phyloP scores from a whole-genome alignment of 1,284 basidiomycete genomes.

The Ceratobasidium sp. region DNA sequence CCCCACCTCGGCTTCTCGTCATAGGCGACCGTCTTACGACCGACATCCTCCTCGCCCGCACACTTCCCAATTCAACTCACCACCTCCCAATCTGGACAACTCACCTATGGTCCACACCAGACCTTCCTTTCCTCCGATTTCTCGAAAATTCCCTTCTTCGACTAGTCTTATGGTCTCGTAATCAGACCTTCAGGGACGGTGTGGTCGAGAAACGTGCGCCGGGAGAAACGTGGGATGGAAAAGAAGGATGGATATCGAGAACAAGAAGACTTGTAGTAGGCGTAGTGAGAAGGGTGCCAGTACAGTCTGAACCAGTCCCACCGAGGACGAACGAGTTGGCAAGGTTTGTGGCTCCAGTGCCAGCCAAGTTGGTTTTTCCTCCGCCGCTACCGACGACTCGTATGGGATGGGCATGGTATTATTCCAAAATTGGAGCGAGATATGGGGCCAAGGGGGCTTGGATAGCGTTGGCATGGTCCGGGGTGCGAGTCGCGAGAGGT shows the following conservation, averaged over 20 bases:
- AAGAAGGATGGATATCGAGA: slow-evolving; percentile 4
- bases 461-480: slow-evolving; percentile 1
- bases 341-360: neutral
- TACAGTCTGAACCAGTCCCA: neutral
- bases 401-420: slow-evolving; percentile 20
- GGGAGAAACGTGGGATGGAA: slow-evolving; percentile 11
- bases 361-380: neutral
- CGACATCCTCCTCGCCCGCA: slow-evolving; percentile 86
- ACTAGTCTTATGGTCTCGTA: neutral
- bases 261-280: neutral
- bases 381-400: slow-evolving; percentile 10
- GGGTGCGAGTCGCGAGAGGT: neutral
- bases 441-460: neutral
- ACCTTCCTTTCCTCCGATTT: slow-evolving; percentile 52
- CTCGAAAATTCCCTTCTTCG: slow-evolving; percentile 51
- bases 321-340: neutral
- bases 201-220: slow-evolving; percentile 5
- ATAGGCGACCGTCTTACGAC: slow-evolving; percentile 94
- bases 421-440: slow-evolving; percentile 16
- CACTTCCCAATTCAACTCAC: slow-evolving; percentile 55
- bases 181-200: slow-evolving; percentile 16
- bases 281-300: neutral
- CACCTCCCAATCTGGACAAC: slow-evolving; percentile 46
- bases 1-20: slow-evolving; percentile 60
- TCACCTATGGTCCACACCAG: slow-evolving; percentile 43